Percentiles rank a stretch among this genome's conserved stretches.
Evolutionary conservation across 1,139 yeast species (phyloP).

Genomic region (Meyerozyma smithsonii): DNA sequence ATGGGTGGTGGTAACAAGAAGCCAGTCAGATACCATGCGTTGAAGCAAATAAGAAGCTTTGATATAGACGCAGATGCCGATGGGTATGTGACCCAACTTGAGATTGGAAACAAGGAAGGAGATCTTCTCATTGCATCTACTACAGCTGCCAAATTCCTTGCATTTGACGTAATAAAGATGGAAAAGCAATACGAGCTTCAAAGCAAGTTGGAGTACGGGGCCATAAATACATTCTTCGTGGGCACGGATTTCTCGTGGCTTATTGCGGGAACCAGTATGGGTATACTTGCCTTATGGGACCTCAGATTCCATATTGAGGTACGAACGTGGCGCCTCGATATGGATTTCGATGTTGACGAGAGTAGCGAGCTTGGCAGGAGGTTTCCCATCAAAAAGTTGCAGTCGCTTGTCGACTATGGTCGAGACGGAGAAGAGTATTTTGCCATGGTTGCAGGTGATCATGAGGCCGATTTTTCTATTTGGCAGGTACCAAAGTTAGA

Average conservation of each 20-base stretch:
- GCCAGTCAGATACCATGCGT: slow-evolving; percentile 28
- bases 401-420: slow-evolving; percentile 33
- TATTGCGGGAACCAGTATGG: slow-evolving; percentile 69
- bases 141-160: slow-evolving; percentile 47
- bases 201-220: slow-evolving; percentile 63
- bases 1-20: slow-evolving; percentile 31
- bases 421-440: slow-evolving; percentile 21
- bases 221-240: slow-evolving; percentile 55
- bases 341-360: slow-evolving; percentile 31
- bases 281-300: slow-evolving; percentile 79
- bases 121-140: slow-evolving; percentile 45
- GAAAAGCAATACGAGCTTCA: slow-evolving; percentile 35
- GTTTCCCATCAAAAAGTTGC: slow-evolving; percentile 42
- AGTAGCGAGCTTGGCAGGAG: slow-evolving; percentile 10
- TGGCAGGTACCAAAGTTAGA: slow-evolving; percentile 73
- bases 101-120: slow-evolving; percentile 26
- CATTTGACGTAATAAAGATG: slow-evolving; percentile 61
- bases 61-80: slow-evolving; percentile 25
- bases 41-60: slow-evolving; percentile 43
- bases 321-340: slow-evolving; percentile 49
- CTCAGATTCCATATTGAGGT: slow-evolving; percentile 58
- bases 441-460: slow-evolving; percentile 63
- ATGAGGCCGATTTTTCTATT: slow-evolving; percentile 54
- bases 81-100: slow-evolving; percentile 43
- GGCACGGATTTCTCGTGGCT: slow-evolving; percentile 56